Evolutionary conservation across 257 asterid genomes (phyloP), one percentile per base, ranked within the genome.

Genomic region (Leptodermis oblonga): DNA sequence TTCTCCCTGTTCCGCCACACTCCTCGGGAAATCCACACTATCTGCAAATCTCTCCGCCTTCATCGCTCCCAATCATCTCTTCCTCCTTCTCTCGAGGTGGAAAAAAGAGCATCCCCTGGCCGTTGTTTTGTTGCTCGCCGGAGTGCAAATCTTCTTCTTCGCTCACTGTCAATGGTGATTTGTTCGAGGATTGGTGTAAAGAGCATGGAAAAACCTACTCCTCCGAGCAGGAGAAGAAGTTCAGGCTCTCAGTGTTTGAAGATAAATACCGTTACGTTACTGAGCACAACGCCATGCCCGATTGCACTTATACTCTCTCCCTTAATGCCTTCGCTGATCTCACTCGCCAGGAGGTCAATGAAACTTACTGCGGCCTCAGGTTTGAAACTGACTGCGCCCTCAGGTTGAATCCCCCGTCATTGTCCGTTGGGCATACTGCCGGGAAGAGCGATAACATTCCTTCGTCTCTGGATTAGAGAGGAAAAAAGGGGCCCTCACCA

Each of bases 261-360:
- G 84, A 82, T 26, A 91, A 87, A 81, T 84, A 86, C 74, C 85
- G 70, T 31, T 78, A 69, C 63, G 88, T 91, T 10, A 62, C 45
- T 34, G 68, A 48, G 42, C 97, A 89, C 69, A 91, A 94, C 42
- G 11, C 77, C 3, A 75, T 67, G 74, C 77, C 76, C 17, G 79
- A 91, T 89, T 83, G 81, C 60, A 78, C 84, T 20, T 92, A 86
- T 81, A 82, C 88, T 2, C 88, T 94, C 4, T 72, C 87, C 61
- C 86, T 94, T 22, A 94, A 94, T 62, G 95, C 86, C 49, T 94
- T 83, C 62, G 95, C 99, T 69, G 99, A 91, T 88, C 95, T 94
- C 76, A 91, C 93, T 22, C 88, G 78, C 60, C 85, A 81, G 30
- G 99, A 94, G 76, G 91, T 94, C 39, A 89, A 77, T 87, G 86